Evolutionary conservation across 2,329 filamentous ascomycete species (phyloP).

Genomic region (Cladosporium sp.): DNA sequence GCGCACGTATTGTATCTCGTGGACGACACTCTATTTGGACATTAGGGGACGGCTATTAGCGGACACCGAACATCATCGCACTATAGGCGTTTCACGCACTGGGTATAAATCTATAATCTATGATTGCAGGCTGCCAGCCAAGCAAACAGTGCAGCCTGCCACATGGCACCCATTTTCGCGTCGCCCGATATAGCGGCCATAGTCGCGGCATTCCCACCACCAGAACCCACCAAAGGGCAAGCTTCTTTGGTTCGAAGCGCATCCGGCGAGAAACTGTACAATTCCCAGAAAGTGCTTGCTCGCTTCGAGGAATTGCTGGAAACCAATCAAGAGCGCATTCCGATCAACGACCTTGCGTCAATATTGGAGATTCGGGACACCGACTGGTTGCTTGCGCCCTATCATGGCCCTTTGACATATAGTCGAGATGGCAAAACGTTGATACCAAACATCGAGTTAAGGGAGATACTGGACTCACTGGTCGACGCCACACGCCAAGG

Average conservation of each 20-base stretch:
- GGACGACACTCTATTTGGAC: no score
- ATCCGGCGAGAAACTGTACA: conserved; percentile 18
- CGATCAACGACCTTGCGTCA: conserved; percentile 14
- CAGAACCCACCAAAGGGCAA: conserved; percentile 14
- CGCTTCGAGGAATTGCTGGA: conserved; percentile 13
- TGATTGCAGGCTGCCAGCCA: not conserved
- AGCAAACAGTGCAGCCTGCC: conserved; percentile 5
- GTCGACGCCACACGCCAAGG: conserved; percentile 1
- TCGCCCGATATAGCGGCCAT: conserved; percentile 23
- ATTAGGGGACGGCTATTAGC: no score
- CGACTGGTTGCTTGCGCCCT: conserved; percentile 10
- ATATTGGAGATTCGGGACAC: conserved; percentile 13
- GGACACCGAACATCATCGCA: no score
- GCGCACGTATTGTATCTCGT: no score
- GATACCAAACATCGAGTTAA: conserved; percentile 9
- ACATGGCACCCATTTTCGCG: conserved; percentile 23
- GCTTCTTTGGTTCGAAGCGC: conserved; percentile 19
- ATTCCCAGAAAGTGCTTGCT: conserved; percentile 13
- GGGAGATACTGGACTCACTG: conserved; percentile 10
- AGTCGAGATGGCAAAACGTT: conserved; percentile 5
- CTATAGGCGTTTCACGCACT: no score
- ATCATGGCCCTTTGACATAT: conserved; percentile 7
- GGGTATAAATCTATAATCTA: not conserved
- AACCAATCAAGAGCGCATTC: conserved; percentile 13
- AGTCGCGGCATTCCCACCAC: conserved; percentile 21